These are phyloP conservation scores for Fusarium temperatum DNA, from an alignment of 2,329 filamentous ascomycete species.

Conservation along the genomic window DNA sequence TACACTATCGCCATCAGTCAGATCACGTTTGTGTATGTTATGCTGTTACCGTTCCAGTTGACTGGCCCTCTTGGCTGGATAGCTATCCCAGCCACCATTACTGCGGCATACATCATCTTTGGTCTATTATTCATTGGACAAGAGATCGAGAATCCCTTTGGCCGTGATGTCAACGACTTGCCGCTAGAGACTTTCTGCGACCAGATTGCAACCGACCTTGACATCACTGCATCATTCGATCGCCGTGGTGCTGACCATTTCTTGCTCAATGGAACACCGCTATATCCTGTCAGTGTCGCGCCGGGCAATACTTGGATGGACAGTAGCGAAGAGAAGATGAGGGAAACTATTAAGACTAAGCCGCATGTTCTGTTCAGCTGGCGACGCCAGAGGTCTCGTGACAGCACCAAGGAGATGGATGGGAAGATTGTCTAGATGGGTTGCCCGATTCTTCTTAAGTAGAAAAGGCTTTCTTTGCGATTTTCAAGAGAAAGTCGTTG, in stretches of 20 bases:
- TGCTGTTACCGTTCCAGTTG: constrained; percentile 84
- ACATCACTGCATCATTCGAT: constrained; percentile 70
- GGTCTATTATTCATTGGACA: constrained; percentile 77
- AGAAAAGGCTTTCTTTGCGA: background rate
- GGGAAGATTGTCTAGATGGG: rapidly evolving
- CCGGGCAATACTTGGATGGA: constrained; percentile 50
- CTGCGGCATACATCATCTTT: constrained; percentile 82
- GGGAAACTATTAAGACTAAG: constrained; percentile 52
- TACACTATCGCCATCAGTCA: constrained; percentile 87
- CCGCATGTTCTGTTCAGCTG: constrained; percentile 48
- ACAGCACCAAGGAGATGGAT: rapidly evolving
- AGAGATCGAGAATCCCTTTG: constrained; percentile 88
- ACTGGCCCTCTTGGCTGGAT: constrained; percentile 72
- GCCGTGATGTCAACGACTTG: constrained; percentile 82
- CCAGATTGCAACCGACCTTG: constrained; percentile 77
- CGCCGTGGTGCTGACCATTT: constrained; percentile 44
- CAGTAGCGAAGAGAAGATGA: constrained; percentile 50
- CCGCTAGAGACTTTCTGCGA: constrained; percentile 80
- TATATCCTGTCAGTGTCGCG: constrained; percentile 62
- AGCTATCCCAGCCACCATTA: constrained; percentile 79
- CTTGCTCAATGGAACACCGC: constrained; percentile 50
- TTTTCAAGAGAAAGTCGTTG: no score
- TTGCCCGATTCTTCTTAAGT: rapidly evolving
- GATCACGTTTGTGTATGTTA: constrained; percentile 85
- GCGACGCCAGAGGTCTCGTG: constrained; percentile 4